These are phyloP conservation scores for Mucor plumbeus DNA, from an alignment of 371 early-diverging fungal genomes.

Conservation along the genomic window DNA sequence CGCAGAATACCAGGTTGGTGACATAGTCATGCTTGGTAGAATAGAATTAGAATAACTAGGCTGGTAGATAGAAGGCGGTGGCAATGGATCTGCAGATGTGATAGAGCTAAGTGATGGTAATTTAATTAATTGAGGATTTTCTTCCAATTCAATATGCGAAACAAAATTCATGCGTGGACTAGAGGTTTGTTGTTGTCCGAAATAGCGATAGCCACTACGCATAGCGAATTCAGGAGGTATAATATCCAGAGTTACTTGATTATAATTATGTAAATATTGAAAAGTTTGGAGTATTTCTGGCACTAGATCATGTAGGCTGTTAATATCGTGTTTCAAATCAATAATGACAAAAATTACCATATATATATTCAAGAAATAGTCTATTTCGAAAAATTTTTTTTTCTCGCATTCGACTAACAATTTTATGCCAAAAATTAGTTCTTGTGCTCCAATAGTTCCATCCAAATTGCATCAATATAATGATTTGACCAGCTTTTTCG, in stretches of 20 bases:
- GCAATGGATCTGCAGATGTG: slow-evolving; percentile 16
- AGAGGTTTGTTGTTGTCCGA: slow-evolving; percentile 9
- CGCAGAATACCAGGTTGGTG: slow-evolving; percentile 51
- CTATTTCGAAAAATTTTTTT: slow-evolving; percentile 43
- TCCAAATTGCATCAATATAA: slow-evolving; percentile 53
- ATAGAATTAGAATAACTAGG: slow-evolving; percentile 43
- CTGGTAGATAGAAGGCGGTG: slow-evolving; percentile 44
- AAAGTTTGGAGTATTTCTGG: slow-evolving; percentile 44
- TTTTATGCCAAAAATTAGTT: slow-evolving; percentile 49
- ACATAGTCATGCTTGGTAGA: slow-evolving; percentile 49
- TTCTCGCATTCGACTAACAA: slow-evolving; percentile 41
- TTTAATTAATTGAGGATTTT: slow-evolving; percentile 19
- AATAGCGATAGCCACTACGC: slow-evolving; percentile 36
- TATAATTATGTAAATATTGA: slow-evolving; percentile 38
- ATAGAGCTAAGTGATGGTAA: slow-evolving; percentile 16
- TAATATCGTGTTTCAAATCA: neutral
- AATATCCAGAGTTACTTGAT: slow-evolving; percentile 39
- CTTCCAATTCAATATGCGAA: slow-evolving; percentile 16
- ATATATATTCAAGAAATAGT: slow-evolving; percentile 43
- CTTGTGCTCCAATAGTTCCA: slow-evolving; percentile 51
- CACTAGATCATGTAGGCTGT: slow-evolving; percentile 19
- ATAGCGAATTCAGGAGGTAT: slow-evolving; percentile 52
- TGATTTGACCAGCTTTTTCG: slow-evolving; percentile 46
- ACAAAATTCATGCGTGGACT: slow-evolving; percentile 16
- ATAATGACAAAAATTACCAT: slow-evolving; percentile 29